phyloP scores from a whole-genome alignment of 225 moss, liverwort and hornwort species.

The Polytrichum formosum region DNA sequence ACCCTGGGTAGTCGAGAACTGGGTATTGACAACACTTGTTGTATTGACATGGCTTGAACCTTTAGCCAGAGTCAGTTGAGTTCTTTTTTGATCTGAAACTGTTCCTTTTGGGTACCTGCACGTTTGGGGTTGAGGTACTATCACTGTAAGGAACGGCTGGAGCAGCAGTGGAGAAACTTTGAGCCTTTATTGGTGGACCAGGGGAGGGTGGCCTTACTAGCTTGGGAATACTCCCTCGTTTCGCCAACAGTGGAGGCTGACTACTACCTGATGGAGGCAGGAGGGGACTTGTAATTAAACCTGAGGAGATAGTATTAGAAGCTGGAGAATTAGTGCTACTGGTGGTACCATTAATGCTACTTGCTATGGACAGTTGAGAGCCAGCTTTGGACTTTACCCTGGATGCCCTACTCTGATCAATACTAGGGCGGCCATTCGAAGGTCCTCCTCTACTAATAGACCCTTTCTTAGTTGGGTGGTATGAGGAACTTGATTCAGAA shows the following conservation, averaged over 20 bases:
- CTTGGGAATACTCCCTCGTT: constrained; percentile 30
- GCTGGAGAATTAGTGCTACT: constrained; percentile 12
- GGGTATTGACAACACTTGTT: too few relatives aligned
- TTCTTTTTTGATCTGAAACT: constrained; percentile 24
- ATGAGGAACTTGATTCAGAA: constrained; percentile 44
- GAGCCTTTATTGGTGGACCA: constrained; percentile 27
- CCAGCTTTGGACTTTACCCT: constrained; percentile 12
- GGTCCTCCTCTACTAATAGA: constrained; percentile 24
- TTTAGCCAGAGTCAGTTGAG: not conserved
- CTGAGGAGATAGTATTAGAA: constrained; percentile 17
- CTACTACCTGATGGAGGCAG: constrained; percentile 32
- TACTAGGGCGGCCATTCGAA: constrained; percentile 29
- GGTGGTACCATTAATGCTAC: not conserved
- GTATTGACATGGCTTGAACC: too few relatives aligned
- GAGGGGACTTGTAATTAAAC: constrained; percentile 14
- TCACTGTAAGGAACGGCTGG: constrained; percentile 24
- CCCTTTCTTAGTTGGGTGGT: constrained; percentile 32
- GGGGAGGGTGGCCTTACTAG: constrained; percentile 30
- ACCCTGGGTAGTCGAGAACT: too few relatives aligned
- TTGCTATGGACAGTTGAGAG: constrained; percentile 7
- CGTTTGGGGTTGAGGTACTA: constrained; percentile 16
- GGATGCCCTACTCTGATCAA: constrained; percentile 26
- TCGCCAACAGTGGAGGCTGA: constrained; percentile 13
- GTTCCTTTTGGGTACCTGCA: constrained; percentile 37
- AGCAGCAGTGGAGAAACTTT: constrained; percentile 21